A percentile compares a stretch with the other conserved stretches of the same genome.
phyloP scores from a whole-genome alignment of 371 early-diverging fungal genomes.

The Apophysomyces variabilis region DNA sequence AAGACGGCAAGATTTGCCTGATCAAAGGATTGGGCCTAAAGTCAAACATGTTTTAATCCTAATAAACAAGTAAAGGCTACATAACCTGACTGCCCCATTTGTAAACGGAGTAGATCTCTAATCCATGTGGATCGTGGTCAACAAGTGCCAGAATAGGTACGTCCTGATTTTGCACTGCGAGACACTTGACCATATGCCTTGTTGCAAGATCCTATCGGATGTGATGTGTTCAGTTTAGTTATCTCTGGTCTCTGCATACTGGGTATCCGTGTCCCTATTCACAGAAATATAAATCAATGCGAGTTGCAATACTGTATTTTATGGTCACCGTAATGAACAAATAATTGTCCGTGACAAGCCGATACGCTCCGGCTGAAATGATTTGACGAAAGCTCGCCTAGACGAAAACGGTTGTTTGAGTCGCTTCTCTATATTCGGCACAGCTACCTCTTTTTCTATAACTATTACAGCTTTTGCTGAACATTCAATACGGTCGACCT shows the following conservation, averaged over 20 bases:
- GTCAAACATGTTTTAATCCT: background rate
- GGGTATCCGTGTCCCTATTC: conserved; percentile 51
- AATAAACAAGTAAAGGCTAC: background rate
- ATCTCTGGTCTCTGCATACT: conserved; percentile 1
- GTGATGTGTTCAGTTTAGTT: background rate
- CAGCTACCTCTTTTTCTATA: conserved; percentile 50
- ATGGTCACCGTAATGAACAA: conserved; percentile 45
- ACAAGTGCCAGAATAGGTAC: conserved; percentile 41
- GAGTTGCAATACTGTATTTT: background rate
- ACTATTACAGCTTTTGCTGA: conserved; percentile 42
- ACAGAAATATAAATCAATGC: background rate
- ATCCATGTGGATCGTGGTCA: conserved; percentile 54
- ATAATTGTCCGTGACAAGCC: conserved; percentile 28
- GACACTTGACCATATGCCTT: conserved; percentile 41
- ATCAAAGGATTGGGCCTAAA: conserved; percentile 43
- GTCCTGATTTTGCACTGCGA: conserved; percentile 22
- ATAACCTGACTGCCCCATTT: conserved; percentile 52
- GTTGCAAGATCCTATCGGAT: conserved; percentile 40
- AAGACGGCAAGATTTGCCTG: conserved; percentile 42
- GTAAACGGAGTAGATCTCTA: conserved; percentile 55
- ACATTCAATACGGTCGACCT: conserved; percentile 36
- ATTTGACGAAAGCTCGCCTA: conserved; percentile 53
- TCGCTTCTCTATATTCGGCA: background rate
- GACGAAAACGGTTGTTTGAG: too few relatives aligned
- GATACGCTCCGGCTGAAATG: conserved; percentile 35